These are phyloP conservation scores for Aspergillus caelatus DNA, from an alignment of 2,329 filamentous ascomycete species.

Conservation along the genomic window DNA sequence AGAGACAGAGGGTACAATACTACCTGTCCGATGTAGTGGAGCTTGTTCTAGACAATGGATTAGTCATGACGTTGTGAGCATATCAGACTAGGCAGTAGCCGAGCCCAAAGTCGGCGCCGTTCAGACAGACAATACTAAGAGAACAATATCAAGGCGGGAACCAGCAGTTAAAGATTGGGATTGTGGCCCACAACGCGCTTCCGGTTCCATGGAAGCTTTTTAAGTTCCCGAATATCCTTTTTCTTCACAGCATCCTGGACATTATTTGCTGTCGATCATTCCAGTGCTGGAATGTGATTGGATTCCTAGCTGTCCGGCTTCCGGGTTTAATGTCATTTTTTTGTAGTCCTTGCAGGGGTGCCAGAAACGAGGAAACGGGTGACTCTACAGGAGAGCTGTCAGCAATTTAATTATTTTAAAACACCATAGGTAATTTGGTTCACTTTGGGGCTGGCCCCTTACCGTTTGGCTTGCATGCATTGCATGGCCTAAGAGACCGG, in stretches of 20 bases:
- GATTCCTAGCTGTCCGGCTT: neutral
- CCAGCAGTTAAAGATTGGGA: neutral
- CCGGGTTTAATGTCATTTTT: neutral
- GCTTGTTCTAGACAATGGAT: constrained; percentile 13
- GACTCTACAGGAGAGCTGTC: neutral
- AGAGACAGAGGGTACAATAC: constrained; percentile 15
- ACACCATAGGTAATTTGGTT: neutral
- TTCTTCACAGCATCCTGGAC: neutral
- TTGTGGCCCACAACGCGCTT: neutral
- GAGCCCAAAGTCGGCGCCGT: neutral
- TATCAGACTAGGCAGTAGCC: neutral
- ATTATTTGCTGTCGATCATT: neutral
- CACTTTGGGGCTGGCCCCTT: neutral
- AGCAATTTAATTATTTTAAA: neutral
- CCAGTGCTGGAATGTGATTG: neutral
- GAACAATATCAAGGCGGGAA: constrained; percentile 30
- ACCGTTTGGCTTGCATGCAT: neutral
- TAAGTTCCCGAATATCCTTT: neutral
- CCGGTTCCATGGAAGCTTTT: neutral
- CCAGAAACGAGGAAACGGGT: neutral
- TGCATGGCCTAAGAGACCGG: neutral
- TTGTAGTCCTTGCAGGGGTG: neutral
- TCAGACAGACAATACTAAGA: constrained; percentile 30
- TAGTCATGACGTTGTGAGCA: constrained; percentile 1
- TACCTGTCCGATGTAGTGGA: neutral